Conservation (phyloP, 2,329 filamentous ascomycete genomes). For the Drechmeria coniospora region DNA sequence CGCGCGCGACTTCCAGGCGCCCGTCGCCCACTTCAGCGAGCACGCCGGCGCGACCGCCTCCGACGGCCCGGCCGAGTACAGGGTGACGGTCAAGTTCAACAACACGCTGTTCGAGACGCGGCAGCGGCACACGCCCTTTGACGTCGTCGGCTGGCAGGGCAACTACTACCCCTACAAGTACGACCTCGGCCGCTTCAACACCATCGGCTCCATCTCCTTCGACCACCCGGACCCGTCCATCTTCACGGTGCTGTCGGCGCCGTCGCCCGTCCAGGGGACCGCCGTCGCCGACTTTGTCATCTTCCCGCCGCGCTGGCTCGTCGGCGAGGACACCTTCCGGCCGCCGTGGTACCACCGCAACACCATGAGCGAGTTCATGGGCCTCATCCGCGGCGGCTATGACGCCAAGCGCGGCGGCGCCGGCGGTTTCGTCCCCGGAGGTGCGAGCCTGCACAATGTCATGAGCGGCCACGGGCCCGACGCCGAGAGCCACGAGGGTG, state of each 20-base stretch:
- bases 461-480: slow-evolving; percentile 55
- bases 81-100: slow-evolving; percentile 47
- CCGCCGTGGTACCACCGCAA: slow-evolving; percentile 61
- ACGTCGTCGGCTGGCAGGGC: slow-evolving; percentile 70
- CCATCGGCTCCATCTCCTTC: slow-evolving; percentile 55
- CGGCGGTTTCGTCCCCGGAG: slow-evolving; percentile 41
- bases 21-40: slow-evolving; percentile 55
- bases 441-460: slow-evolving; percentile 49
- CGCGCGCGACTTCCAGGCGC: slow-evolving; percentile 58
- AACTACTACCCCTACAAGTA: slow-evolving; percentile 74
- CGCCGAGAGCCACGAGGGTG: slow-evolving; percentile 37
- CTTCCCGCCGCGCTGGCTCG: slow-evolving; percentile 58
- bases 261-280: slow-evolving; percentile 42
- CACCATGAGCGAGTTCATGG: slow-evolving; percentile 53
- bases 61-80: slow-evolving; percentile 18
- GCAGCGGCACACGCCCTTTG: slow-evolving; percentile 61
- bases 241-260: slow-evolving; percentile 56
- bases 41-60: slow-evolving; percentile 27
- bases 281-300: slow-evolving; percentile 59
- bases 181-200: slow-evolving; percentile 62
- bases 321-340: slow-evolving; percentile 54
- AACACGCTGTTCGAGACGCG: slow-evolving; percentile 46
- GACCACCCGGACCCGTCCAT: slow-evolving; percentile 71
- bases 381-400: slow-evolving; percentile 40
- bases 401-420: slow-evolving; percentile 41